phyloP scores from a whole-genome alignment of 176 grass and related monocot genomes.

The Aegilops tauschii region DNA sequence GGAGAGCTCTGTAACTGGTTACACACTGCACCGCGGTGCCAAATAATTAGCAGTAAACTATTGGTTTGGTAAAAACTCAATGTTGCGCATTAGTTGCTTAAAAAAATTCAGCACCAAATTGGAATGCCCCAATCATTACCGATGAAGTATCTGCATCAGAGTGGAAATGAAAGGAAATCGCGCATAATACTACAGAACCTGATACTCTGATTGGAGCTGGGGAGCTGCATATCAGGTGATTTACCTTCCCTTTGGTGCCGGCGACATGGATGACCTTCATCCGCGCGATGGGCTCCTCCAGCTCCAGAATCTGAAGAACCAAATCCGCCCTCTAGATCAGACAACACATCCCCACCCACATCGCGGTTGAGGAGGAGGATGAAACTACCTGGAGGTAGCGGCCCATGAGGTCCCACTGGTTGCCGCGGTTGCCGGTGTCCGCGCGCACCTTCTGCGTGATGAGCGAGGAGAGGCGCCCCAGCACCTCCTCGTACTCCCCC shows the following conservation, averaged over 20 bases:
- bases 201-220: not conserved
- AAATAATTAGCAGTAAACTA: not conserved
- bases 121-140: not conserved
- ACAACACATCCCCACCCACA: not conserved
- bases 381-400: constrained; percentile 59
- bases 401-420: constrained; percentile 80
- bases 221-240: not conserved
- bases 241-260: constrained; percentile 95
- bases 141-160: too few species aligned
- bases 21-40: not conserved
- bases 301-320: constrained; percentile 16
- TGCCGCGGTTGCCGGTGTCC: constrained; percentile 60
- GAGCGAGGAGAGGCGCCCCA: constrained; percentile 71
- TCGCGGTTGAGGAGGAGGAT: not conserved
- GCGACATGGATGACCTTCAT: constrained; percentile 91
- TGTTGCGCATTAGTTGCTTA: not conserved
- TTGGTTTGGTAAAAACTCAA: not conserved
- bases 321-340: not conserved
- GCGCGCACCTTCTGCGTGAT: constrained; percentile 77
- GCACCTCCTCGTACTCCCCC: constrained; percentile 68
- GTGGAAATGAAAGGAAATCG: too few species aligned
- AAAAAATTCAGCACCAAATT: not conserved
- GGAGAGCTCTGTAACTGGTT: not conserved
- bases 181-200: too few species aligned
- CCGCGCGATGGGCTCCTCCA: constrained; percentile 61